Evolutionary conservation across 495 filamentous ascomycete genomes (phyloP), one percentile per base, ranked within the genome.

Genomic region (Tetracladium marchalianum): DNA sequence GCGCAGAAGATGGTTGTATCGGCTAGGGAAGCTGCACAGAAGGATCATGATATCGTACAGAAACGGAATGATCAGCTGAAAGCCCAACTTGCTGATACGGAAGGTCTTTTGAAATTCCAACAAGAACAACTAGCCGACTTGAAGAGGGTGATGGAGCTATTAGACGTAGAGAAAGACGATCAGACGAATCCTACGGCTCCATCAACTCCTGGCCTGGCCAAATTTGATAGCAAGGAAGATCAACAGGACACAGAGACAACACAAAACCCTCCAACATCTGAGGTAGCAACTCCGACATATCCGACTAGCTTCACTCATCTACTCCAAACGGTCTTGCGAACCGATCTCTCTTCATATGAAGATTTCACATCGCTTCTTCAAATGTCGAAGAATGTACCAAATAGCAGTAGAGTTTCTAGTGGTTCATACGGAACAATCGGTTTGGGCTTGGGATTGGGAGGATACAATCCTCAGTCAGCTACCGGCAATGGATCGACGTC

Each of bases 1-100:
- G 92, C 92, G 31, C 95, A 98, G 61, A 77, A 87, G 76, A 96
- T 98, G 92, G 92, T 98, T 44, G 84, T 89, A 41, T 82, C 81
- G 16, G 82, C 81, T 15, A 67, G 78, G 51, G 71, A 70, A 50
- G 67, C 66, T 22, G 75, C 76, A 10, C 76, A 80, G 51, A 78
- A 73, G 51, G 83, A 90, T 52, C 77, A 81, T 16, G 87, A 93
- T 55, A 70, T 71, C 32, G 75, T 87, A 33, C 80, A 86, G 52
- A 77, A 81, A 46, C 84, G 81, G 57, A 90, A 85, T 49, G 82
- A 88, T 46, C 86, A 90, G 62, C 68, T 94, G 17, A 79, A 78
- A 52, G 70, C 76, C 15, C 84, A 92, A 62, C 66, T 93, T 39
- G 79, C 77, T 51, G 87, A 97, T 59, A 87, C 83, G 2, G 92